Evolutionary conservation across 2,329 filamentous ascomycete genomes (phyloP), one percentile per base, ranked within the genome.

Genomic region (Lachnellula arida): DNA sequence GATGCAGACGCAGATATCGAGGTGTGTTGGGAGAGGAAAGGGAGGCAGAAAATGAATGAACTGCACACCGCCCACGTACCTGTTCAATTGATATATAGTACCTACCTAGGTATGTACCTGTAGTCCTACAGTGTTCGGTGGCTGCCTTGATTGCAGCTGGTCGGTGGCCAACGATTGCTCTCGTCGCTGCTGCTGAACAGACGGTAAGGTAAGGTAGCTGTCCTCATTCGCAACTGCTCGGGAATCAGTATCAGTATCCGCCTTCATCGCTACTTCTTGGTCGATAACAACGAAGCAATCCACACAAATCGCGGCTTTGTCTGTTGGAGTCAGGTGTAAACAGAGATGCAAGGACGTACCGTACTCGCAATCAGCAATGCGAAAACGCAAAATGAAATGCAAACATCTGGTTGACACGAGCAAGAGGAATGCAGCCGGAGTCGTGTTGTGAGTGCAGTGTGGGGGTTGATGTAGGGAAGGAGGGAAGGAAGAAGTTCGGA

Each of bases 351-450:
- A 12, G 17, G 42, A 44, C 22, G 42, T 32, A 32, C 28, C 19
- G 28, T 17, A 23, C 5, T 22, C 44, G 49, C 35, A 51, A 43
- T 25, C 40, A 28, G 37, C 25, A 48, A 35, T 48, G 15, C 37
- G 46, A 17, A 23, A 2, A 12, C 22, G n/a, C 42, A 23, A 44
- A 4, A 25, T 23, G 42, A 19, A 23, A 23, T 11, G 42, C 11
- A 19, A 44, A 40, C 37, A 17, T 15, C 17, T n/a, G 37, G 2
- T n/a, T 40, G 37, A 40, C 37, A 8, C 37, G 15, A 61, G 56
- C 53, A 62, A 57, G 53, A 59, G 57, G 55, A 56, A 57, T 54
- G n/a, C 22, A 12, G 39, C 42, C 23, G 40, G 34, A 51, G 47
- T 52, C 40, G 49, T 23, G 22, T 22, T 22, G 49, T 17, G 40